Conservation (phyloP, 345 rosid genomes). For the Citrus australasica region DNA sequence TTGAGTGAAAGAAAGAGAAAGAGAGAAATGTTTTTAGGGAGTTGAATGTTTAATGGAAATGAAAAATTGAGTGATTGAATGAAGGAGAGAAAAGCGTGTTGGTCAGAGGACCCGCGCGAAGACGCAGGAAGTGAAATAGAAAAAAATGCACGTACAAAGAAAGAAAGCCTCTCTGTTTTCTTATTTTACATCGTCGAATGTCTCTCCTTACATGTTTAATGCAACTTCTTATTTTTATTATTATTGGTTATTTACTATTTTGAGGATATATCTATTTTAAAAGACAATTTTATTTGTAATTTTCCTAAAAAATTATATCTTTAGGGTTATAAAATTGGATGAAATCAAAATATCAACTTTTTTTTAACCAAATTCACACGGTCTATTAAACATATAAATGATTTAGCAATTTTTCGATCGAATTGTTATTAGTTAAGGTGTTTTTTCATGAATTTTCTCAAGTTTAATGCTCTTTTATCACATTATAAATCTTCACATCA, state of each 20-base stretch:
- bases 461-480: too few species aligned
- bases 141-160: not conserved
- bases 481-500: too few species aligned
- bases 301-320: too few species aligned
- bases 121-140: slow-evolving; percentile 17
- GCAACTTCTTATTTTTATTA: not conserved
- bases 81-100: slow-evolving; percentile 41
- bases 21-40: not conserved
- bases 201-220: not conserved
- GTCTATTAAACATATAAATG: too few species aligned
- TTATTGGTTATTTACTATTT: not conserved
- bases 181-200: too few species aligned
- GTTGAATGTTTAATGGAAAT: slow-evolving; percentile 2
- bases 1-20: not conserved
- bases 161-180: not conserved
- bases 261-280: too few species aligned
- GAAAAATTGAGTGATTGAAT: slow-evolving; percentile 7
- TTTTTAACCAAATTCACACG: too few species aligned
- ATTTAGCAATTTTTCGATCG: too few species aligned
- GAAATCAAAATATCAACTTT: not conserved
- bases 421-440: too few species aligned
- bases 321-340: not conserved
- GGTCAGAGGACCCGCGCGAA: slow-evolving; percentile 37
- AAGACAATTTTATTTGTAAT: too few species aligned
- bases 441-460: too few species aligned